Evolutionary conservation across 2,329 filamentous ascomycete species (phyloP).

Genomic region (Lecanicillium sp.): DNA sequence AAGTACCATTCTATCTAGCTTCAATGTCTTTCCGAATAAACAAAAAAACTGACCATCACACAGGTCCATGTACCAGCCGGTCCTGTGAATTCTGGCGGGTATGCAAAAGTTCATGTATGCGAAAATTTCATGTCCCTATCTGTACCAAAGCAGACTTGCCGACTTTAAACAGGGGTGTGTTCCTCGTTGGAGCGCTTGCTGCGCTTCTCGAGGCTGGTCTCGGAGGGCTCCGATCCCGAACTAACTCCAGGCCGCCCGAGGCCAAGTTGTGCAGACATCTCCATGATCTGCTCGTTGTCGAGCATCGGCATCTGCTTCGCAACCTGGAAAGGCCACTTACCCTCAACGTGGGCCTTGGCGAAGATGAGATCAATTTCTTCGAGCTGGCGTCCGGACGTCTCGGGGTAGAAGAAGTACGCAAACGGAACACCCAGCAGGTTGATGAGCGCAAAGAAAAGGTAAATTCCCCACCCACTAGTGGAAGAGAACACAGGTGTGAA

Average conservation of each 20-base stretch:
- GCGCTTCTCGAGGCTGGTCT: constrained; percentile 1
- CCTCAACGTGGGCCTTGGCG: constrained; percentile 49
- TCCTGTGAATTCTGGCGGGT: too few species aligned
- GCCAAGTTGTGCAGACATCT: constrained; percentile 2
- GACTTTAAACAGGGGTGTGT: too few species aligned
- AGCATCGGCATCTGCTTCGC: constrained; percentile 42
- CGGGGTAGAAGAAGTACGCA: constrained; percentile 43
- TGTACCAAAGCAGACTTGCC: too few species aligned
- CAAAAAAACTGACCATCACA: too few species aligned
- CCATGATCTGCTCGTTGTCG: constrained; percentile 4
- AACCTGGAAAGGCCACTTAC: constrained; percentile 51
- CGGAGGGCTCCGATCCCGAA: not conserved
- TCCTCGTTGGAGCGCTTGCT: too few species aligned
- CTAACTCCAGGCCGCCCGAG: constrained; percentile 1
- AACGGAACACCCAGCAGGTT: constrained; percentile 36
- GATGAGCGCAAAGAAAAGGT: constrained; percentile 37
- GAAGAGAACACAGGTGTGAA: constrained; percentile 57
- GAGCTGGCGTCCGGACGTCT: constrained; percentile 38
- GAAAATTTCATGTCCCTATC: too few species aligned
- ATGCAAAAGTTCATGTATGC: too few species aligned
- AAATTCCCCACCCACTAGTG: constrained; percentile 45
- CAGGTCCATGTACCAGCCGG: too few species aligned
- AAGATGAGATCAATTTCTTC: constrained; percentile 54
- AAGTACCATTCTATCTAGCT: too few species aligned
- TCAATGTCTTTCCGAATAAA: too few species aligned